phyloP scores from a whole-genome alignment of 2,329 filamentous ascomycete genomes.

The Ceratocystis smalleyi region DNA sequence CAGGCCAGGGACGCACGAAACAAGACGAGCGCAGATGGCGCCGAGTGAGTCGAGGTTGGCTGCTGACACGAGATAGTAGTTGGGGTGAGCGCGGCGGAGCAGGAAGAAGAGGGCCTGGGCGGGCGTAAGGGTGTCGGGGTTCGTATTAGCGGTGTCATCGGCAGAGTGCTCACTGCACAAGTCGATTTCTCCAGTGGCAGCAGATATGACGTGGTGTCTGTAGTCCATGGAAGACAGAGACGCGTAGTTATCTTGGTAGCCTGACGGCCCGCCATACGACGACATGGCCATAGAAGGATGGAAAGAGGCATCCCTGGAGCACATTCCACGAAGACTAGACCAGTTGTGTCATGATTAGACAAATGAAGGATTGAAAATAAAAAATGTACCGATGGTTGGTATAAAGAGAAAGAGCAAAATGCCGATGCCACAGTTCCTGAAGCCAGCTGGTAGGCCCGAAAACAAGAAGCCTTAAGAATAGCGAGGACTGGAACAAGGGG shows the following conservation, averaged over 20 bases:
- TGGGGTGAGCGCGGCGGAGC: constrained; percentile 20
- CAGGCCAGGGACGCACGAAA: background rate
- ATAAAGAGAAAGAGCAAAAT: background rate
- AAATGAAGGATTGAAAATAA: background rate
- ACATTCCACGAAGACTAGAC: background rate
- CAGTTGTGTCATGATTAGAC: background rate
- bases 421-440: background rate
- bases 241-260: background rate
- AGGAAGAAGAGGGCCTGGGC: constrained; percentile 43
- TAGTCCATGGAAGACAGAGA: background rate
- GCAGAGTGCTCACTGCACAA: constrained; percentile 1
- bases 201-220: background rate
- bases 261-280: background rate
- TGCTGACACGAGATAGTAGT: background rate
- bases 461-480: background rate
- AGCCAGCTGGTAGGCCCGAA: background rate
- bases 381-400: background rate
- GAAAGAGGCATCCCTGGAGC: background rate
- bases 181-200: background rate
- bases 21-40: background rate
- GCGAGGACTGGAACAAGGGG: background rate
- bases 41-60: background rate
- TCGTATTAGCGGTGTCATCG: background rate
- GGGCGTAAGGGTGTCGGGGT: constrained; percentile 30
- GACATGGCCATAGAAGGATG: background rate